Base-by-base conservation (phyloP, 148 eudicot species). In the Polygonum maritimum region DNA sequence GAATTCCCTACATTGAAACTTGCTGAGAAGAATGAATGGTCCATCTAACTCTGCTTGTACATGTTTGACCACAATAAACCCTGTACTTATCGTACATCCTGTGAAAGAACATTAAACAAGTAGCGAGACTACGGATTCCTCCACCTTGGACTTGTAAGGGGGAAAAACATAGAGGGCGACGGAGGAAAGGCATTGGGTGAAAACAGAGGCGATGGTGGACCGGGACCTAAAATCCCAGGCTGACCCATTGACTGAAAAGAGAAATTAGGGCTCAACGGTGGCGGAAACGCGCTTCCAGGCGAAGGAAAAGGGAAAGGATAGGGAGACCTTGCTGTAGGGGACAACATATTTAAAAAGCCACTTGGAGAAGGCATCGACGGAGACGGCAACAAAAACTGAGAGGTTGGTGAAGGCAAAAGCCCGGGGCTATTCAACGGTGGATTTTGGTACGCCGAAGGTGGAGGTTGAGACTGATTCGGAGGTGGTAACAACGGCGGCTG, bases 221-320 rank as follows among this genome's bases (percentile, higher is more conserved):
- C 92, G 7, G 90, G 90, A n/a, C 92, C 92, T 45, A 81, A 82
- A 69, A 87, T 81, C 62, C 92, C 92, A 0, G 85, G 74, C 44
- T 85, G 92, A 21, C 78, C 76, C 82, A 84, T 77, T 4, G 81
- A 80, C 38, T 83, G 67, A 45, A 85, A 87, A 0, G 89, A 85
- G 81, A 89, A 89, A 75, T 81, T 80, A 1, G 90, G 92, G 51
- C 89, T 85, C 47, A 85, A 62, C 11, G 89, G 90, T 1, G 88
- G 88, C 21, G 87, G 85, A 75, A 81, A 82, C 58, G 79, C 84
- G 65, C 78, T 82, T 33, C 87, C 88, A 49, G 92, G 90, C 60
- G 92, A 86, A 19, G 97, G 96, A 65, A 96, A 86, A 19, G 97
- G 96, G 58, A 96, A 81, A 47, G 98, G 93, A 77, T 90, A 90